Evolutionary conservation across 345 rosid genomes (phyloP), one percentile per base, ranked within the genome.

Genomic region (Psidium guajava): DNA sequence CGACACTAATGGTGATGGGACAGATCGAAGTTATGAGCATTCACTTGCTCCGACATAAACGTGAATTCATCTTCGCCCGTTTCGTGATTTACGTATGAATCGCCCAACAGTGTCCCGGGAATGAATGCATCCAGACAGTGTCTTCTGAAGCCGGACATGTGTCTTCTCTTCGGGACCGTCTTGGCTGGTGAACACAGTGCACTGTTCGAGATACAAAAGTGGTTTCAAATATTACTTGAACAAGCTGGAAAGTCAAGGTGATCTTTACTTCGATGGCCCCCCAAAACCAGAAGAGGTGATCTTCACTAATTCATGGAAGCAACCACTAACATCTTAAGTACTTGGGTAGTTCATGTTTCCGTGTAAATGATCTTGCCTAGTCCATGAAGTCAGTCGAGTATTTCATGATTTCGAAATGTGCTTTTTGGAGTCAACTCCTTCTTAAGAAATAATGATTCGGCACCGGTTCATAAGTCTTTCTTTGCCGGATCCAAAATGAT

Each of bases 1-100:
- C 54, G 69, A 47, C 84, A 58, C 64, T 88, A 40, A 82, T 53
- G 82, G 75, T 85, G 91, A 90, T 82, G 89, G 89, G 85, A 86
- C 91, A 20, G 54, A 83, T 85, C 89, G 85, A 85, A 84, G 74
- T 82, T 77, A 82, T 25, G 44, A 82, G 55, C 86, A 56, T 81
- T 87, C 87, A 50, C 73, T 80, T 55, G 82, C 24, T 40, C 74
- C 80, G 80, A 83, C 42, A 56, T 25, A 36, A 28, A 83, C 27
- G 84, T 55, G 51, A 83, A 55, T 55, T 18, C 58, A 24, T 83
- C 22, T 10, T 15, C 21, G 52, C 6, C 57, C 55, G 58, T 82
- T 82, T 82, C 75, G 40, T 15, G 54, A 56, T 56, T 83, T 83
- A 21, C 80, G 42, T 36, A 69, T 4, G 24, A 36, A 69, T 47